Evolutionary conservation across 306 rosid species (phyloP).

Genomic region (Corylus avellana): DNA sequence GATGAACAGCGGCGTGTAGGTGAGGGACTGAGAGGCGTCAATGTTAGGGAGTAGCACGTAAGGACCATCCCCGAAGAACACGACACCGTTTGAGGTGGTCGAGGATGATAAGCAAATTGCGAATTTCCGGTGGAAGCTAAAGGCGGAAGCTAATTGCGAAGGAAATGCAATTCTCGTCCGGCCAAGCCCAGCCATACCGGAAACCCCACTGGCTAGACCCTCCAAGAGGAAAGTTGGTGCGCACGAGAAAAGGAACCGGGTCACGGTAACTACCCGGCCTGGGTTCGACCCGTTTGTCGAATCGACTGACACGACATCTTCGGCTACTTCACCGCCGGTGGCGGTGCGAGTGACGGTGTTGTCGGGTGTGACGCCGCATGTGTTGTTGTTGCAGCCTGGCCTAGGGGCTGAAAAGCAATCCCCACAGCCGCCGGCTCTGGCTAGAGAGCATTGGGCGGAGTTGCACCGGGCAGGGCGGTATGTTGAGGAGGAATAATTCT

Average conservation of each 20-base stretch:
- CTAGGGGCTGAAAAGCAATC: constrained; percentile 50
- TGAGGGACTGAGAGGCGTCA: constrained; percentile 33
- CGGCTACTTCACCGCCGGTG: constrained; percentile 51
- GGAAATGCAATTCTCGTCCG: constrained; percentile 49
- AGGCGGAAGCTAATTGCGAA: constrained; percentile 51
- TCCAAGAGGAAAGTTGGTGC: constrained; percentile 46
- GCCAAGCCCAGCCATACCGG: constrained; percentile 69
- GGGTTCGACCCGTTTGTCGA: constrained; percentile 60
- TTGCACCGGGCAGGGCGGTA: constrained; percentile 57
- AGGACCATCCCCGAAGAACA: constrained; percentile 56
- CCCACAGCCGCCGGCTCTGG: constrained; percentile 44
- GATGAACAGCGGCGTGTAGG: constrained; percentile 39
- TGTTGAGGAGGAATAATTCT: constrained; percentile 46
- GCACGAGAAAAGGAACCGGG: constrained; percentile 43
- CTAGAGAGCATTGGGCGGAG: constrained; percentile 62
- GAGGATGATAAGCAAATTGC: constrained; percentile 50
- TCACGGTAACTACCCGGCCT: constrained; percentile 35
- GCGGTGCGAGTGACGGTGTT: constrained; percentile 54
- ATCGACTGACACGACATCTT: constrained; percentile 40
- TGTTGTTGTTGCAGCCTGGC: constrained; percentile 71
- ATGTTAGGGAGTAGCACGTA: constrained; percentile 47
- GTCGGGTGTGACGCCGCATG: constrained; percentile 42
- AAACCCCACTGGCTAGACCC: constrained; percentile 47
- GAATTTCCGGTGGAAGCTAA: constrained; percentile 57
- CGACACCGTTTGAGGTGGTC: constrained; percentile 32